These are phyloP conservation scores for Fusarium xylarioides DNA, from an alignment of 2,329 filamentous ascomycete species.

Conservation along the genomic window DNA sequence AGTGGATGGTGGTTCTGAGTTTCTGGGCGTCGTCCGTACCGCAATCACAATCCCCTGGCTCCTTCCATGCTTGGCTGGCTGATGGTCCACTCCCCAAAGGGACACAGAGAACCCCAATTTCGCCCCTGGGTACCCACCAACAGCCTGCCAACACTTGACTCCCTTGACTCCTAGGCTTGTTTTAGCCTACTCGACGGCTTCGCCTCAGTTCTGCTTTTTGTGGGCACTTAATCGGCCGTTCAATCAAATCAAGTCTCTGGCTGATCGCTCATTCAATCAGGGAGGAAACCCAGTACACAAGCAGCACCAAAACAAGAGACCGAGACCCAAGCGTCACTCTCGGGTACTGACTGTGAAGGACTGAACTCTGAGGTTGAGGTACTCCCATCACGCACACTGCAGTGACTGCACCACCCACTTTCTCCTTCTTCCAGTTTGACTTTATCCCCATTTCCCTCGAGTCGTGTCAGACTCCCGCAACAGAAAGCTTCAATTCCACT, in stretches of 20 bases:
- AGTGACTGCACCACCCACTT: constrained; percentile 26
- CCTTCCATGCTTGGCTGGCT: constrained; percentile 16
- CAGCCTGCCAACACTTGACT: constrained; percentile 14
- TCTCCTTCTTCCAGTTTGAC: constrained; percentile 38
- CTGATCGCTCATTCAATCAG: constrained; percentile 36
- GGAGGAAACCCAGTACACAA: constrained; percentile 32
- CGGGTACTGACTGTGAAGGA: constrained; percentile 3
- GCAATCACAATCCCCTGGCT: constrained; percentile 8
- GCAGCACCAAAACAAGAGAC: constrained; percentile 22
- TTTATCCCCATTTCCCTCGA: constrained; percentile 37
- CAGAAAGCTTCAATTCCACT: constrained; percentile 38
- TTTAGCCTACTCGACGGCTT: constrained; percentile 33
- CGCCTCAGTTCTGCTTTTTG: constrained; percentile 41
- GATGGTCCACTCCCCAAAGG: constrained; percentile 25
- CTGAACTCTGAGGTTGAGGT: neutral
- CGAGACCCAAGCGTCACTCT: constrained; percentile 33
- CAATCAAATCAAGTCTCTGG: constrained; percentile 29
- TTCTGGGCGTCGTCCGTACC: neutral
- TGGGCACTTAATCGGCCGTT: constrained; percentile 31
- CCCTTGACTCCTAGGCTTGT: constrained; percentile 12
- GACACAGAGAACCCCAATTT: constrained; percentile 15
- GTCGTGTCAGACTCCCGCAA: constrained; percentile 43
- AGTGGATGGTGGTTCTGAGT: constrained; percentile 20
- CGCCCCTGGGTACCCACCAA: constrained; percentile 30
- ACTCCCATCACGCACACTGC: constrained; percentile 6